Evolutionary conservation across 225 moss, liverwort and hornwort genomes (phyloP).

Genomic region (Physcomitrellopsis africana): DNA sequence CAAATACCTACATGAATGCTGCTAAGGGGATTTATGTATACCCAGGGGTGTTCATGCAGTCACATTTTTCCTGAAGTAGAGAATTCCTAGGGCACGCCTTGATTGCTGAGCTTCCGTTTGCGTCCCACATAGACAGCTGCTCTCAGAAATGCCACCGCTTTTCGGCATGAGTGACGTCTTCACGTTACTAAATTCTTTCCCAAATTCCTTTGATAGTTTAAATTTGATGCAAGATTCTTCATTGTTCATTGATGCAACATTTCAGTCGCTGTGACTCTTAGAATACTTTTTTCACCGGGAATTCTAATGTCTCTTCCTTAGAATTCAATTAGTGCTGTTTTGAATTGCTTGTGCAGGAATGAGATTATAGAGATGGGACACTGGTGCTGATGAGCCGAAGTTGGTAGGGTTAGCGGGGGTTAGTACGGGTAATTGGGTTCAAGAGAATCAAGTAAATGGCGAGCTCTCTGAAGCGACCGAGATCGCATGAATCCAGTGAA

Average conservation of each 20-base stretch:
- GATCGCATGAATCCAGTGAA: conserved; percentile 27
- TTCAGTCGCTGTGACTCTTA: conserved; percentile 6
- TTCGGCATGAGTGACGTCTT: conserved; percentile 2
- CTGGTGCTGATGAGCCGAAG: conserved; percentile 28
- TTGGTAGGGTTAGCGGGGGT: conserved; percentile 24
- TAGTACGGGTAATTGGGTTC: conserved; percentile 20
- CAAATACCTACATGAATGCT: background rate
- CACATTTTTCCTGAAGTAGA: background rate
- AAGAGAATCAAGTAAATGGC: conserved; percentile 34
- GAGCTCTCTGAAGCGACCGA: conserved; percentile 45
- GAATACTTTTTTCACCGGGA: background rate
- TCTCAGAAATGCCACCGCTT: conserved; percentile 1
- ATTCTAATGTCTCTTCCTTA: background rate
- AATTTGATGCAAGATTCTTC: background rate
- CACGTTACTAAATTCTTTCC: background rate
- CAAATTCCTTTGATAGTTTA: conserved; percentile 3
- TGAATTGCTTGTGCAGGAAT: background rate
- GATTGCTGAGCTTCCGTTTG: background rate
- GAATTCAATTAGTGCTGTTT: background rate
- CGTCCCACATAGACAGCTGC: background rate
- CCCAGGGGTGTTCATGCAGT: background rate
- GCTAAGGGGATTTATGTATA: background rate
- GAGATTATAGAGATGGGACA: background rate
- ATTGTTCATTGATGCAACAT: conserved; percentile 15
- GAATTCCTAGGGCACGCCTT: background rate